These are phyloP conservation scores for Botrytis aclada DNA, from an alignment of 2,329 filamentous ascomycete species.

Conservation along the genomic window DNA sequence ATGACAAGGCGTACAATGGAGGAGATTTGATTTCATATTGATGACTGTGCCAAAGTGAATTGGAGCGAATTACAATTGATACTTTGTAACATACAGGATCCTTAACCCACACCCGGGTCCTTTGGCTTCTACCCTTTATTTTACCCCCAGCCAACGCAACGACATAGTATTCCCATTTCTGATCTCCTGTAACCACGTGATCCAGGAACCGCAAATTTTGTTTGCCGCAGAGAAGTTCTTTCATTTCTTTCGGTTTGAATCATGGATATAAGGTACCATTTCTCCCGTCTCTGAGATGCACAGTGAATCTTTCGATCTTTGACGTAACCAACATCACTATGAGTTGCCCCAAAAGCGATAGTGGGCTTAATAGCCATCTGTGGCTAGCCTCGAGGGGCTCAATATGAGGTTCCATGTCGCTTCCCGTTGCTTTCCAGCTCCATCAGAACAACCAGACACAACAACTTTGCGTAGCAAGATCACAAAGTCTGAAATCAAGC, in stretches of 20 bases:
- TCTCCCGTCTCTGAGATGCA: background rate
- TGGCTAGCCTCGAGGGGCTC: background rate
- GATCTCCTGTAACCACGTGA: background rate
- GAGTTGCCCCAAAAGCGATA: background rate
- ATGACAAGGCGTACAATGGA: slow-evolving; percentile 1
- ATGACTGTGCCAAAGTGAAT: background rate
- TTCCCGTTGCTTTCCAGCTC: background rate
- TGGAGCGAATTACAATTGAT: background rate
- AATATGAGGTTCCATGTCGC: background rate
- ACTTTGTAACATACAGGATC: too few relatives aligned
- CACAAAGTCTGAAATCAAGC: background rate
- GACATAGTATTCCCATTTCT: background rate
- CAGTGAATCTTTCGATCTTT: background rate
- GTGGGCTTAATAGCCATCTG: background rate
- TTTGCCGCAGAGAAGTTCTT: background rate
- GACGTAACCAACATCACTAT: too few relatives aligned
- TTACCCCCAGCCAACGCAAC: background rate
- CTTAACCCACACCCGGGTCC: too few relatives aligned
- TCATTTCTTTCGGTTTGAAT: background rate
- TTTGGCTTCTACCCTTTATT: background rate
- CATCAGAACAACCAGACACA: background rate
- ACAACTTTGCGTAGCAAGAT: background rate
- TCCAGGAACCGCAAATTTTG: too few relatives aligned
- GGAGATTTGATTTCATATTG: background rate
- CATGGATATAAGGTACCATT: background rate